phyloP scores from a whole-genome alignment of 1,284 basidiomycete genomes.

The Tylopilus sp. region DNA sequence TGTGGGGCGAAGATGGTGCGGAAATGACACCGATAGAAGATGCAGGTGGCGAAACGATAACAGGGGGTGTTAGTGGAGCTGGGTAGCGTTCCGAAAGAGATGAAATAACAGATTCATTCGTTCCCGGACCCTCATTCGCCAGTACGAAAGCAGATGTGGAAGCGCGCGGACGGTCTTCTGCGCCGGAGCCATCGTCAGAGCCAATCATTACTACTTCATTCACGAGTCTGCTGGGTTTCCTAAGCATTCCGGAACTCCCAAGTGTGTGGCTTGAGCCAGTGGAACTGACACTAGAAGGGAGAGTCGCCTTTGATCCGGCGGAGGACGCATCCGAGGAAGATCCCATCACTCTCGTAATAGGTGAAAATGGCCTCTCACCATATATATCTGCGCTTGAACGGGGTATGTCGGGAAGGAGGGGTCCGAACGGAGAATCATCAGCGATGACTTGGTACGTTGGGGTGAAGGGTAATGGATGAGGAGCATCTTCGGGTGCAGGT shows the following conservation, averaged over 20 bases:
- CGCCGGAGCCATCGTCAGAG: conserved; percentile 2
- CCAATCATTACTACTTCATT: conserved; percentile 14
- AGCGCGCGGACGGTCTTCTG: background rate
- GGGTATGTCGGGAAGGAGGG: conserved; percentile 29
- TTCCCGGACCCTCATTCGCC: background rate
- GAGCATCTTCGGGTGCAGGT: background rate
- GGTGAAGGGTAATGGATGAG: conserved; percentile 19
- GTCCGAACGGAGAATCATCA: conserved; percentile 31
- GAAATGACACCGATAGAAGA: conserved; percentile 24
- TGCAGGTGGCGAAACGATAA: conserved; percentile 27
- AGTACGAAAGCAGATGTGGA: conserved; percentile 1
- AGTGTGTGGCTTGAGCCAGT: conserved; percentile 14
- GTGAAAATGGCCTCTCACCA: conserved; percentile 27
- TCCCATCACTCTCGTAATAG: conserved; percentile 23
- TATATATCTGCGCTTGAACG: conserved; percentile 32
- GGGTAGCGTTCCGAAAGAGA: conserved; percentile 35
- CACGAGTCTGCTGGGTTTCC: conserved; percentile 19
- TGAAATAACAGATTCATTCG: conserved; percentile 18
- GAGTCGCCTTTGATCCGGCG: conserved; percentile 3
- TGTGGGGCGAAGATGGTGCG: conserved; percentile 24
- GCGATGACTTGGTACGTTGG: conserved; percentile 16
- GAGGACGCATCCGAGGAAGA: conserved; percentile 12
- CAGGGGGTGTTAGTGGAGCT: conserved; percentile 27
- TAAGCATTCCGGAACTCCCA: conserved; percentile 11
- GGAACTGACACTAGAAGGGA: conserved; percentile 17